phyloP scores from a whole-genome alignment of 2,329 filamentous ascomycete genomes.

The Colletotrichum godetiae region DNA sequence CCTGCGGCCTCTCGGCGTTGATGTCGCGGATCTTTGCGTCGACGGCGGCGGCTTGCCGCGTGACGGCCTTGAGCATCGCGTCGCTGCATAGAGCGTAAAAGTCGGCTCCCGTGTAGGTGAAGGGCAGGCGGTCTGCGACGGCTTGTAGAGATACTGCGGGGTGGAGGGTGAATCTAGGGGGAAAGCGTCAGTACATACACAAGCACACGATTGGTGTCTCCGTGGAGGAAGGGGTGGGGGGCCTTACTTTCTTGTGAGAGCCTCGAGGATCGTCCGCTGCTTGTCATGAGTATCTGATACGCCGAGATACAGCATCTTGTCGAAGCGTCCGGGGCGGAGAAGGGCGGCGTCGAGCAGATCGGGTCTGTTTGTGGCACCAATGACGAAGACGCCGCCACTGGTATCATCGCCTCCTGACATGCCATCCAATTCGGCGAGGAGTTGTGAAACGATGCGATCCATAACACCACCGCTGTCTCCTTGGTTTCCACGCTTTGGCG shows the following conservation, averaged over 20 bases:
- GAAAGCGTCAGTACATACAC: not conserved
- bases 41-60: constrained; percentile 84
- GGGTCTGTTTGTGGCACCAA: constrained; percentile 94
- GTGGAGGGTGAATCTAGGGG: constrained; percentile 81
- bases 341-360: constrained; percentile 93
- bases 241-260: constrained; percentile 89
- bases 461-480: constrained; percentile 97
- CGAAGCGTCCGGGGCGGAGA: constrained; percentile 89
- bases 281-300: constrained; percentile 98
- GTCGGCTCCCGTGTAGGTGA: constrained; percentile 97
- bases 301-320: constrained; percentile 98
- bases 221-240: not conserved
- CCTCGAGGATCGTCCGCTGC: constrained; percentile 93
- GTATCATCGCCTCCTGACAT: constrained; percentile 94
- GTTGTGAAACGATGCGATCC: constrained; percentile 95
- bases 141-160: constrained; percentile 80
- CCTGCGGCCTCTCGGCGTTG: constrained; percentile 57
- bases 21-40: constrained; percentile 84
- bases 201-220: not conserved
- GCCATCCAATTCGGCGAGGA: constrained; percentile 94
- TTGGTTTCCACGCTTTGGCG: constrained; percentile 96
- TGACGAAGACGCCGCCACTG: constrained; percentile 90
- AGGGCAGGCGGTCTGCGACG: constrained; percentile 83
- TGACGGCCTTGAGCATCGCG: constrained; percentile 98
- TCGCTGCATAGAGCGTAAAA: constrained; percentile 97